Conservation (phyloP, 116 monocot species). For the Iris pallida region DNA sequence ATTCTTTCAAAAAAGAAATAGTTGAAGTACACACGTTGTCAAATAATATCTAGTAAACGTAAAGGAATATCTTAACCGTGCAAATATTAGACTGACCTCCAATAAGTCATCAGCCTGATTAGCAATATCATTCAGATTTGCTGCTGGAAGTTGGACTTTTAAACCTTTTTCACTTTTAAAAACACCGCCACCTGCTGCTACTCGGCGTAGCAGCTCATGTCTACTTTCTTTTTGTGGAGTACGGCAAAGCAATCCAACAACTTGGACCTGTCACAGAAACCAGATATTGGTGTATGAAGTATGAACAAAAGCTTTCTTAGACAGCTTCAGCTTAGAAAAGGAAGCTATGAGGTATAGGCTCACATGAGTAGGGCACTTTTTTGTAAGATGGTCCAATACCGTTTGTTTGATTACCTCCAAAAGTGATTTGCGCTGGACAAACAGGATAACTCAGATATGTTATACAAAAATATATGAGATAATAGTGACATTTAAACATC, state of each 20-base stretch:
- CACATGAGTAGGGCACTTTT: conserved; percentile 93
- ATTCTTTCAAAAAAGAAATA: background rate
- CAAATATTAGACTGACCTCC: conserved; percentile 42
- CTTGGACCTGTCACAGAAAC: conserved; percentile 67
- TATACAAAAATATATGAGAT: no score
- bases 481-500: no score
- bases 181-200: conserved; percentile 91
- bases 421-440: conserved; percentile 75
- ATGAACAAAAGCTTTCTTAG: background rate
- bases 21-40: no score
- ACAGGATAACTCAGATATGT: conserved; percentile 11
- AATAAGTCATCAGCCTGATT: conserved; percentile 93
- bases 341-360: conserved; percentile 15
- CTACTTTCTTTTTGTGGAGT: conserved; percentile 84
- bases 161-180: conserved; percentile 71
- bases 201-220: conserved; percentile 81
- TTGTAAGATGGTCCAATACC: conserved; percentile 81
- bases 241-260: conserved; percentile 90
- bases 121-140: conserved; percentile 94
- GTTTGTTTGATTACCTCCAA: conserved; percentile 93
- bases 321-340: conserved; percentile 1
- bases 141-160: conserved; percentile 81
- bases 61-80: background rate
- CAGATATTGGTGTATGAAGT: background rate
- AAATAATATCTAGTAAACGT: no score